Percentiles rank a stretch among this genome's conserved stretches.
Conservation (phyloP, 805 yeast genomes). For the Starmerella geochares region DNA sequence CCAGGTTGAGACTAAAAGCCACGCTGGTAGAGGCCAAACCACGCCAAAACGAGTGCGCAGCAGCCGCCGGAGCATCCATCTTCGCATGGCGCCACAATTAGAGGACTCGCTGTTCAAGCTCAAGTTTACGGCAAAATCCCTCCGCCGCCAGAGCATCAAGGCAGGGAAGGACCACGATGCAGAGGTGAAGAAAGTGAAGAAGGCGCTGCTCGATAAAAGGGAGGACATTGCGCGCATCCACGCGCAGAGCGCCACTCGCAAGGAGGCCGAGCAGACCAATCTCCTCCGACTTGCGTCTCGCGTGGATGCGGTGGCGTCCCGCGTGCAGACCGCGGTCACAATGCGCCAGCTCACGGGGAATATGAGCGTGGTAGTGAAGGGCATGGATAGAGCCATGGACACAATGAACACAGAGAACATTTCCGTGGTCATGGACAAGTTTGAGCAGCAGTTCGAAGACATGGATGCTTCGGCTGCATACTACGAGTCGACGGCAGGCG, state of each 20-base stretch:
- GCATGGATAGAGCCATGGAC: conserved; percentile 93
- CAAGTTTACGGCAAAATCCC: conserved; percentile 84
- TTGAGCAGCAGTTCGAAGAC: conserved; percentile 92
- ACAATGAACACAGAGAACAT: conserved; percentile 91
- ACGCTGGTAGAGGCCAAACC: not conserved
- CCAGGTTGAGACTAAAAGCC: not conserved
- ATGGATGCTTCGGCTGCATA: conserved; percentile 87
- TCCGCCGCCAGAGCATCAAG: conserved; percentile 77
- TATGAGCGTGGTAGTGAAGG: conserved; percentile 84
- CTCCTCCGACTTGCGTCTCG: conserved; percentile 73
- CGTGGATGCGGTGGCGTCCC: conserved; percentile 88
- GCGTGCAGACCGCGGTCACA: conserved; percentile 96
- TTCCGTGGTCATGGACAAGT: conserved; percentile 92
- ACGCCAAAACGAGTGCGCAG: too few species aligned
- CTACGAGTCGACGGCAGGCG: conserved; percentile 81
- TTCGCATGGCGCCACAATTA: conserved; percentile 25
- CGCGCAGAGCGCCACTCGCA: conserved; percentile 92
- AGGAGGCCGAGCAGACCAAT: conserved; percentile 75
- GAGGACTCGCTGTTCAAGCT: conserved; percentile 29
- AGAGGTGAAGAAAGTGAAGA: conserved; percentile 82
- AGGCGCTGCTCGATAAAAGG: conserved; percentile 74
- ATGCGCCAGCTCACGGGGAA: conserved; percentile 92
- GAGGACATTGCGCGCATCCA: conserved; percentile 87
- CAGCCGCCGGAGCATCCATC: too few species aligned
- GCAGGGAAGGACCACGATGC: conserved; percentile 83